A percentile compares a stretch with the other conserved stretches of the same genome.
phyloP scores from a whole-genome alignment of 2,329 filamentous ascomycete species.

The Colletotrichum navitas region DNA sequence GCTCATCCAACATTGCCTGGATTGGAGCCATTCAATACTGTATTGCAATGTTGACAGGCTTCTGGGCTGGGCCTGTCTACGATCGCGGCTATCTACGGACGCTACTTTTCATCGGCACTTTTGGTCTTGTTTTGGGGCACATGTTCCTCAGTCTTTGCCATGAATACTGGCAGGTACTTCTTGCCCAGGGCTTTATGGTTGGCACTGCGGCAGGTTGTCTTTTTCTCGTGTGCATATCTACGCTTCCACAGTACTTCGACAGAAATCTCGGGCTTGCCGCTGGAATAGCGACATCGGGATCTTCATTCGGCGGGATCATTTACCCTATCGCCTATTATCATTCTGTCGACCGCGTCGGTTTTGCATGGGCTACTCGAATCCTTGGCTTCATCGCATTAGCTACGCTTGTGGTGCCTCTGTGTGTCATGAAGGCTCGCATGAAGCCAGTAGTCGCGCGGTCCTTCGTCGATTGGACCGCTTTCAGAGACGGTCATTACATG shows the following conservation, averaged over 20 bases:
- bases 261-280: constrained; percentile 47
- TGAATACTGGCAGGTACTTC: constrained; percentile 58
- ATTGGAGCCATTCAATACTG: constrained; percentile 62
- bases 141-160: constrained; percentile 55
- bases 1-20: constrained; percentile 46
- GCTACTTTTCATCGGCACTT: constrained; percentile 55
- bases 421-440: constrained; percentile 48
- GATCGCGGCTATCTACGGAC: constrained; percentile 60
- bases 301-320: constrained; percentile 45
- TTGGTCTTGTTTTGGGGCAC: constrained; percentile 60
- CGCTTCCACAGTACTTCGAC: constrained; percentile 51
- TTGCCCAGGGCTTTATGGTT: constrained; percentile 58
- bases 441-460: constrained; percentile 45
- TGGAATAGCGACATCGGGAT: constrained; percentile 48
- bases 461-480: constrained; percentile 50
- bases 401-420: constrained; percentile 43
- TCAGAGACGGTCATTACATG: constrained; percentile 52
- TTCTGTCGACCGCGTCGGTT: constrained; percentile 46
- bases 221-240: constrained; percentile 53
- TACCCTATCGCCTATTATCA: constrained; percentile 6
- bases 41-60: constrained; percentile 50
- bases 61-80: constrained; percentile 56
- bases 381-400: constrained; percentile 49
- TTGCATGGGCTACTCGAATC: constrained; percentile 48
- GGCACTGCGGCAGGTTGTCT: constrained; percentile 59